Base-by-base conservation (phyloP, 2,329 filamentous ascomycete species). In the Verticillium klebahnii region DNA sequence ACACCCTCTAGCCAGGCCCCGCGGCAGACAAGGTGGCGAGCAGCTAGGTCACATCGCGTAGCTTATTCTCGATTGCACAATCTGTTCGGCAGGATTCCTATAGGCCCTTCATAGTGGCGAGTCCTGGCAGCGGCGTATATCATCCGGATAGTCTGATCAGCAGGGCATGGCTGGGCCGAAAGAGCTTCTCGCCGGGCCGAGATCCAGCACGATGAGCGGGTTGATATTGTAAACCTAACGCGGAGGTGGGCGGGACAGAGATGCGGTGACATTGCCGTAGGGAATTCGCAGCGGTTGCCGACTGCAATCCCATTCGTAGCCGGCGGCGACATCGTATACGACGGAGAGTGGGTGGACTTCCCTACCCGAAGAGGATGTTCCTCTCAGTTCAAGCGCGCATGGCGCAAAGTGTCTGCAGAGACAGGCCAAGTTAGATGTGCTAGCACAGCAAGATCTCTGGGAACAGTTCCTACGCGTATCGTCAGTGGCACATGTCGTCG, bases 121-220 rank as follows among this genome's bases (percentile, higher is more conserved):
- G 61, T 58, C 19, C 55, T 39, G 23, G 61, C 60, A 3, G 56
- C 56, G 15, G 29, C 61, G 1, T 56, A n/a, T 61, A 60, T 61
- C 5, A 45, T 61, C 31, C 29, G 39, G 37, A 11, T 32, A 25
- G 52, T 34, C 5, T 32, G 39, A 23, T 59, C 57, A 45, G 36
- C n/a, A 52, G 45, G 29, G 29, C 29, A 29, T 29, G 29, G 29
- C 29, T 5, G 29, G 29, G 9, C 45, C 19, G 45, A 52, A 52
- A 52, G 23, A 19, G n/a, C 19, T 52, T 8, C 11, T 52, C 17
- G 19, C 19, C 45, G 45, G 45, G 45, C 45, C 45, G 45, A 52
- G 45, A 52, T 52, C 45, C 45, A 52, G 45, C 45, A 19, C 45
- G 45, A 29, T 52, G 23, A 52, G 45, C 45, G 45, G 45, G 8